phyloP scores from a whole-genome alignment of 768 basidiomycete genomes.

The Mycena maculata region DNA sequence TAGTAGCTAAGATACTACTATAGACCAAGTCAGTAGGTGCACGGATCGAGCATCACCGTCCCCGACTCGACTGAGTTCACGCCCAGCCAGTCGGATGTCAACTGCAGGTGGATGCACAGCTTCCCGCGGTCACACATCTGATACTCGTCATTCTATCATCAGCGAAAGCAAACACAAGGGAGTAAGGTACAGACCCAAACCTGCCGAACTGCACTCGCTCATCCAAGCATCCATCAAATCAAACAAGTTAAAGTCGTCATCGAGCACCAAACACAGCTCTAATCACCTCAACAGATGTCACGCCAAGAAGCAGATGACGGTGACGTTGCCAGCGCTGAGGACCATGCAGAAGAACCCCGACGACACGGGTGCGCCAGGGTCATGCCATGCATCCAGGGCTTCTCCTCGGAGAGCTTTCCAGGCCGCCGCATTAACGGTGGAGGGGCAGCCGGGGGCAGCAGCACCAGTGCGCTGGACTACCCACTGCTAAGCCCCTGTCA shows the following conservation, averaged over 20 bases:
- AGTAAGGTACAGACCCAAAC: conserved; percentile 63
- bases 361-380: conserved; percentile 45
- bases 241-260: conserved; percentile 71
- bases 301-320: conserved; percentile 60
- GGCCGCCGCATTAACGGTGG: conserved; percentile 62
- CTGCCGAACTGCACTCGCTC: conserved; percentile 79
- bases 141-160: conserved; percentile 71
- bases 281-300: conserved; percentile 52
- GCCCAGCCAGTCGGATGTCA: conserved; percentile 65
- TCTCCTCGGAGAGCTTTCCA: conserved; percentile 62
- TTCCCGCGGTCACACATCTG: conserved; percentile 78
- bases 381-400: conserved; percentile 69
- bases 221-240: conserved; percentile 67
- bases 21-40: no score
- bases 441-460: conserved; percentile 51
- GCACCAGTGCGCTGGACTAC: conserved; percentile 43
- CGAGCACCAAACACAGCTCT: conserved; percentile 70
- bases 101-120: conserved; percentile 85
- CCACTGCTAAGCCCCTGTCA: no score
- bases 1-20: no score
- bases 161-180: no score
- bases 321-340: conserved; percentile 65
- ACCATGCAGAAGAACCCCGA: conserved; percentile 60
- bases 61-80: conserved; percentile 60
- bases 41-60: conserved; percentile 33